Conservation (phyloP, 805 yeast genomes). For the Wickerhamiella occidentalis region DNA sequence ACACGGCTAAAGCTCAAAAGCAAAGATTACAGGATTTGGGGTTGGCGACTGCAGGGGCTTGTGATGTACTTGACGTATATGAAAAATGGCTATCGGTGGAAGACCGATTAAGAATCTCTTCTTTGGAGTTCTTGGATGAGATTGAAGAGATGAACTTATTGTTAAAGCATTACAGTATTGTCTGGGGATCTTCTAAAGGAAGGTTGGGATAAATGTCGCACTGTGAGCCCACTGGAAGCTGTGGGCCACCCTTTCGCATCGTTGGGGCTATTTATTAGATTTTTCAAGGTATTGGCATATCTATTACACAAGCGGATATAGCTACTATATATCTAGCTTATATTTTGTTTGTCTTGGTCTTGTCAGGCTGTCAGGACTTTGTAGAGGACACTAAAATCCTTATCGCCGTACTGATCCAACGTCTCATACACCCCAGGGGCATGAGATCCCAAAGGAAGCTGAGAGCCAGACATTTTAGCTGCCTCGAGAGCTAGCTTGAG, state of each 20-base stretch:
- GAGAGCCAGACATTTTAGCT: conserved; percentile 18
- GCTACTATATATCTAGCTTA: too few species aligned
- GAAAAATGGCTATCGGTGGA: conserved; percentile 34
- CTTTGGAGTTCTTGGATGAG: conserved; percentile 60
- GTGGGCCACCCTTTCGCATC: too few species aligned
- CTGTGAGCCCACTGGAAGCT: too few species aligned
- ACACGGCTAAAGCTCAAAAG: conserved; percentile 34
- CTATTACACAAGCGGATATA: too few species aligned
- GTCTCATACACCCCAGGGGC: conserved; percentile 22
- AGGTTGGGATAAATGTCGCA: neutral
- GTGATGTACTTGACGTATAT: conserved; percentile 34
- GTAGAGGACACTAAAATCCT: conserved; percentile 12
- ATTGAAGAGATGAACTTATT: conserved; percentile 56
- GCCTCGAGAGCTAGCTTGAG: conserved; percentile 28
- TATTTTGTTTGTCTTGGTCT: too few species aligned
- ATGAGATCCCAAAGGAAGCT: conserved; percentile 20
- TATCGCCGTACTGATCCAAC: conserved; percentile 11
- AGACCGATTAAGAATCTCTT: conserved; percentile 36
- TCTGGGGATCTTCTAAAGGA: conserved; percentile 24
- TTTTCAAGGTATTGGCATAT: neutral
- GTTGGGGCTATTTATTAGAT: too few species aligned
- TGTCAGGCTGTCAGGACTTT: neutral
- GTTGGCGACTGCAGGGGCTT: conserved; percentile 28
- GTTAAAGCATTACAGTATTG: conserved; percentile 48
- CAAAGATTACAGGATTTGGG: conserved; percentile 29